Conservation (phyloP, 2,329 filamentous ascomycete species). For the Bipolaris sorokiniana region DNA sequence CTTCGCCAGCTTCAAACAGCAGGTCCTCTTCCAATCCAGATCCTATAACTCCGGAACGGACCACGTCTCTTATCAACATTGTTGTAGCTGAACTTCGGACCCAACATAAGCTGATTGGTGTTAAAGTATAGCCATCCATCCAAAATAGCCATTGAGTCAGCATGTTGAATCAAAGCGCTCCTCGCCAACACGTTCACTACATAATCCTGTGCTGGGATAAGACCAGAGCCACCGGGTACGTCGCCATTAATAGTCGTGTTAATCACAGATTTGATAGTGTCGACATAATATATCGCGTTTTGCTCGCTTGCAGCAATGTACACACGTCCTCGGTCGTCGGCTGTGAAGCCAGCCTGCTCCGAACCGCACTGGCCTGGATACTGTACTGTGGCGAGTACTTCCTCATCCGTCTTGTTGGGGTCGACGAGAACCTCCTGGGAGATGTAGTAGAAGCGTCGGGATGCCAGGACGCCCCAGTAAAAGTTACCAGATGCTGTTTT, state of each 20-base stretch:
- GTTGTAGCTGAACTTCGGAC: constrained; percentile 48
- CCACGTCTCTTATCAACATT: constrained; percentile 48
- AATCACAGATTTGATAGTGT: constrained; percentile 45
- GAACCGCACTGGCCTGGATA: constrained; percentile 50
- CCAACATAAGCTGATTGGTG: constrained; percentile 51
- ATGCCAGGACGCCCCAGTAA: constrained; percentile 53
- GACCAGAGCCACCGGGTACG: constrained; percentile 40
- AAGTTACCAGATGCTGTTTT: constrained; percentile 47
- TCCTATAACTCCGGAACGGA: constrained; percentile 46
- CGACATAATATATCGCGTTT: constrained; percentile 54
- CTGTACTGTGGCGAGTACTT: constrained; percentile 48
- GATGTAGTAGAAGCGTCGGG: constrained; percentile 51
- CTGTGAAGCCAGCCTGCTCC: constrained; percentile 53
- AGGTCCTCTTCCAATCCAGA: constrained; percentile 48
- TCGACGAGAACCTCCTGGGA: constrained; percentile 46
- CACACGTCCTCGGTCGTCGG: constrained; percentile 51
- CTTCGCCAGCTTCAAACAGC: constrained; percentile 22
- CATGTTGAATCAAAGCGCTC: constrained; percentile 52
- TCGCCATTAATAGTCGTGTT: constrained; percentile 47
- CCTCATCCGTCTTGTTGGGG: constrained; percentile 39
- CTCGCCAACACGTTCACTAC: constrained; percentile 51
- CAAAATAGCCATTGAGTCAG: constrained; percentile 50
- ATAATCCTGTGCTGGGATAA: constrained; percentile 45
- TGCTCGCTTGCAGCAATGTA: constrained; percentile 53
- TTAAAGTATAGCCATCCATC: constrained; percentile 53